phyloP scores from a whole-genome alignment of 768 basidiomycete genomes.

The Leccinum subtestaceum region DNA sequence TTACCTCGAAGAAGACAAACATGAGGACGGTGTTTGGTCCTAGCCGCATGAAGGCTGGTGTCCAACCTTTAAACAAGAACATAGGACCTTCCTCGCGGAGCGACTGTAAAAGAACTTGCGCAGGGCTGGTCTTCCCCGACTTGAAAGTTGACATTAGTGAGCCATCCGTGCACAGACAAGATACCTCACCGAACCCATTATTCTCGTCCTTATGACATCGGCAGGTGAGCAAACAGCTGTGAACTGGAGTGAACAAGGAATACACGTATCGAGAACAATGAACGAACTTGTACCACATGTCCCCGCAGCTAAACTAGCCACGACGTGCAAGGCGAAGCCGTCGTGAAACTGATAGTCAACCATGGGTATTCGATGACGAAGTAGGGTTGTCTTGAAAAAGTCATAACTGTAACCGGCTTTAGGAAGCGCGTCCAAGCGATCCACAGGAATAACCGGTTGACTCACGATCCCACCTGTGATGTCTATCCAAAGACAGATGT shows the following conservation, averaged over 20 bases:
- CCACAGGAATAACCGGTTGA: conserved; percentile 10
- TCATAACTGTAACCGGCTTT: conserved; percentile 55
- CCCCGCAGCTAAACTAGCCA: conserved; percentile 67
- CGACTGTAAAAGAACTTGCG: conserved; percentile 55
- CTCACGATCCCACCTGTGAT: conserved; percentile 84
- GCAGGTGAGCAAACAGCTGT: conserved; percentile 76
- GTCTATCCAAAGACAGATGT: conserved; percentile 39
- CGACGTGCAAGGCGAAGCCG: conserved; percentile 61
- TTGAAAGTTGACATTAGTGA: conserved; percentile 26
- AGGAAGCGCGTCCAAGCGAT: not conserved
- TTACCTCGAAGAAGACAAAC: conserved; percentile 82
- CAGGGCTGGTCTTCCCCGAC: conserved; percentile 48
- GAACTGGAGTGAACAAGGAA: conserved; percentile 4
- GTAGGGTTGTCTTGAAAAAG: conserved; percentile 62
- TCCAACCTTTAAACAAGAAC: conserved; percentile 89
- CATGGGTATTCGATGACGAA: conserved; percentile 51
- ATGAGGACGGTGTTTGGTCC: conserved; percentile 82
- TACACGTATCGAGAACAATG: conserved; percentile 20
- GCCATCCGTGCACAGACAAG: not conserved
- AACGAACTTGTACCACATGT: conserved; percentile 78
- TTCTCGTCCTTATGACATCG: conserved; percentile 71
- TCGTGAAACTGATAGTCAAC: conserved; percentile 62
- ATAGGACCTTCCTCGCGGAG: conserved; percentile 69
- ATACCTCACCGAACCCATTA: conserved; percentile 69
- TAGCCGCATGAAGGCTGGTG: conserved; percentile 80